Evolutionary conservation across 371 early-diverging fungal genomes (phyloP), one percentile per base, ranked within the genome.

Genomic region (Circinella umbellata): DNA sequence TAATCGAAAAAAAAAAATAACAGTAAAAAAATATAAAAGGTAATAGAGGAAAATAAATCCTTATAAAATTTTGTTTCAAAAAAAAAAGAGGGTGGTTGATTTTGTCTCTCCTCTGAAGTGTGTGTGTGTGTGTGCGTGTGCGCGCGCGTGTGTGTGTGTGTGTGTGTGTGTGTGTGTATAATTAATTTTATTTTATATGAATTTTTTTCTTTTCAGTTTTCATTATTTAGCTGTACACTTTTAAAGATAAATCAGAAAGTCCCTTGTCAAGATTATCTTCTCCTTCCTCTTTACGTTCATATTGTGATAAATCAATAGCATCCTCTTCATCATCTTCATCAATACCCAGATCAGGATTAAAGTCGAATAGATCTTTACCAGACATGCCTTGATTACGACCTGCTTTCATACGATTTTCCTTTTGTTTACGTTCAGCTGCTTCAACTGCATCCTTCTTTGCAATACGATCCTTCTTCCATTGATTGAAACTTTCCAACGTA

Each of bases 311-410:
- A 73, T 91, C 91, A 67, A 90, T 84, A 35, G 83, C 86, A 74
- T 91, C 90, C 51, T 84, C 92, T 51, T 93, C 95, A 55, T 95
- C 95, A 60, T 93, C 94, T 46, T 76, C 81, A n/a, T 85, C 89
- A 46, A 86, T 80, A 71, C 91, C 92, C 83, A 92, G 82, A 9
- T 96, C 92, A 49, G 99, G 99, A 79, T 98, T 98, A 85, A 95
- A 97, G 73, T 96, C 95, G 82, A 99, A 99, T 79, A 98, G 81
- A 81, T 99, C 99, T 72, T 94, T 91, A 69, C 99, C 99, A 66
- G 95, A 95, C 92, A 98, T 94, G 64, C 95, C 94, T 55, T 91
- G 84, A 69, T 93, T 88, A 87, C 93, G 91, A 73, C 98, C 99
- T 14, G 96, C 94, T 81, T 95, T 93, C 85, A 89, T 89, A 46